Evolutionary conservation across 202 grass and related monocot species (phyloP).

Genomic region (Alloteropsis angusta): DNA sequence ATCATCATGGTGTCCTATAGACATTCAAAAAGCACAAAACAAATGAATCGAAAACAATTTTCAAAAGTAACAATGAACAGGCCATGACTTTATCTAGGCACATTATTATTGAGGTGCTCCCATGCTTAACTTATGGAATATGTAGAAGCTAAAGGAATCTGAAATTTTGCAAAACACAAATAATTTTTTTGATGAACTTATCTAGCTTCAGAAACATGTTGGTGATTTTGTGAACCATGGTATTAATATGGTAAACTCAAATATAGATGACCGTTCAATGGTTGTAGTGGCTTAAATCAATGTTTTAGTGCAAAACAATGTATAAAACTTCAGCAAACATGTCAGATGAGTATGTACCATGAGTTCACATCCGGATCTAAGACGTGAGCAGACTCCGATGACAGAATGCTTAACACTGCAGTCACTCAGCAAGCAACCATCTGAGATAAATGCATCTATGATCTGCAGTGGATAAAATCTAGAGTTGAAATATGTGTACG

Average conservation of each 20-base stretch:
- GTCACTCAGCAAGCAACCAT: constrained; percentile 66
- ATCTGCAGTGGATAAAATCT: constrained; percentile 24
- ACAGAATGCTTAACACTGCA: constrained; percentile 51
- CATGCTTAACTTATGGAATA: not conserved
- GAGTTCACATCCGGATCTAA: constrained; percentile 40
- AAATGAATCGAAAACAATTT: not conserved
- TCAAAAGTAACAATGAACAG: not conserved
- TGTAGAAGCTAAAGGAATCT: not conserved
- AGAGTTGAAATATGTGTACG: not conserved
- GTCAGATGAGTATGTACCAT: constrained; percentile 34
- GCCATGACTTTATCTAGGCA: not conserved
- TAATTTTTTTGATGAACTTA: not conserved
- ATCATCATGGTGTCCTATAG: constrained; percentile 72
- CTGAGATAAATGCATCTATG: constrained; percentile 44
- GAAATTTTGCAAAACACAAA: not conserved
- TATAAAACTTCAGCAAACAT: not conserved
- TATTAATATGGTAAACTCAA: not conserved
- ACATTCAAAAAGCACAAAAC: not conserved
- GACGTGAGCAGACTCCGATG: constrained; percentile 54
- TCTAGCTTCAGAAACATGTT: not conserved
- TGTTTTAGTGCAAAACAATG: not conserved
- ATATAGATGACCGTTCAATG: not conserved
- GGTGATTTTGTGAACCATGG: not conserved
- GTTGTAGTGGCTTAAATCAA: not conserved
- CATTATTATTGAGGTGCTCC: not conserved